Percentiles rank a stretch among this genome's conserved stretches.
Evolutionary conservation across 2,329 filamentous ascomycete species (phyloP).

Genomic region (Macrophomina tecta): DNA sequence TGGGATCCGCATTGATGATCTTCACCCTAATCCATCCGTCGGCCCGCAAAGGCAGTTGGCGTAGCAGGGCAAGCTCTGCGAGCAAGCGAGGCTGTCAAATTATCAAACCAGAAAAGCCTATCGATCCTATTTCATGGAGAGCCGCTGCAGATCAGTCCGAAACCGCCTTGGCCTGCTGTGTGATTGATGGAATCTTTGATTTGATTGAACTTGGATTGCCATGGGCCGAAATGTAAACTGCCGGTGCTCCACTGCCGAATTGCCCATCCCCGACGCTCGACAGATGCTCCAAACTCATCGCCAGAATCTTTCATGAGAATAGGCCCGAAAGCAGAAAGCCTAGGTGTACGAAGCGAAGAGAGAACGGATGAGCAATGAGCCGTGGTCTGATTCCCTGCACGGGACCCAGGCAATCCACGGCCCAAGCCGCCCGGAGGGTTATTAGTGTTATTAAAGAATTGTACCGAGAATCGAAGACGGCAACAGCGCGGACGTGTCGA

Average conservation of each 20-base stretch:
- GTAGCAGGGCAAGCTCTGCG: slow-evolving; percentile 6
- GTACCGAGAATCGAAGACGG: slow-evolving; percentile 21
- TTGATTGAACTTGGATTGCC: slow-evolving; percentile 16
- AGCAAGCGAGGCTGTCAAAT: slow-evolving; percentile 9
- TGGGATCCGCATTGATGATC: slow-evolving; percentile 25
- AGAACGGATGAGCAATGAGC: slow-evolving; percentile 17
- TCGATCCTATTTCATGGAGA: slow-evolving; percentile 16
- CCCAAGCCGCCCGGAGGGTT: slow-evolving; percentile 10
- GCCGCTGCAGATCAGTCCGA: slow-evolving; percentile 11
- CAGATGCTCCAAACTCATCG: not conserved
- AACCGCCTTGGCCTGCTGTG: not conserved
- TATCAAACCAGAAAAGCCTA: not conserved
- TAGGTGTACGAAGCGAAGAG: slow-evolving; percentile 20
- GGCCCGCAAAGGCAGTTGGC: slow-evolving; percentile 17
- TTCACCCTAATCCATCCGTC: slow-evolving; percentile 15
- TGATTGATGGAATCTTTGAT: slow-evolving; percentile 7
- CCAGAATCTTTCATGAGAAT: slow-evolving; percentile 15
- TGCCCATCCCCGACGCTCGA: not conserved
- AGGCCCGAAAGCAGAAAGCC: slow-evolving; percentile 25
- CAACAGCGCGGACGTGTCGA: slow-evolving; percentile 5
- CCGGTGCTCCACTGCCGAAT: slow-evolving; percentile 20
- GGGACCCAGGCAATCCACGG: not conserved
- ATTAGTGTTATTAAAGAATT: slow-evolving; percentile 26
- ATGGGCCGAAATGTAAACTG: slow-evolving; percentile 20
- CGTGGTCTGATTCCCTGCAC: not conserved